Base-by-base conservation (phyloP, 306 rosid species). In the Alnus rubra region DNA sequence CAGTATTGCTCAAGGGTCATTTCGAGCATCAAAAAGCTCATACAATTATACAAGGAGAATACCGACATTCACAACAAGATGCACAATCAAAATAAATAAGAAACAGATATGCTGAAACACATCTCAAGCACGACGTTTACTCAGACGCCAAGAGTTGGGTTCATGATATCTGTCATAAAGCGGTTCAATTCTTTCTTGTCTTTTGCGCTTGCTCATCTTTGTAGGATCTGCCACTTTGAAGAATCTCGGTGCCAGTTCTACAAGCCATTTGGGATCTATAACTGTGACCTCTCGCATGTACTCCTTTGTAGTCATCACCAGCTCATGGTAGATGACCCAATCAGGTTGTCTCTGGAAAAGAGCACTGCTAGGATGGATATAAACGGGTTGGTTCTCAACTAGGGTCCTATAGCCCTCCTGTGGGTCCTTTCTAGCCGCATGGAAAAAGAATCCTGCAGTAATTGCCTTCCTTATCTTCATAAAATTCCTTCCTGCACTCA, bases 301-400 rank as follows among this genome's bases (percentile, higher is more conserved):
- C 80, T 94, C 97, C 71, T 94, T 90, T 14, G 93, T 88, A 56
- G 98, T 91, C 98, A 94, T 91, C 77, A 94, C 97, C 45, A 92
- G 91, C 83, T 94, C 98, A 81, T 94, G 94, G 92, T 92, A 90
- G 79, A 90, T 94, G 76, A 92, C 94, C 98, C 96, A 94, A 75
- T 89, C 96, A 23, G 97, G 98, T 48, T 94, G 98, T 74, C 97
- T 87, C 81, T 88, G 94, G 81, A 93, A 93, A 80, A 91, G 84
- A 11, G 90, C 98, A 23, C 94, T 90, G 85, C 95, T 88, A 1
- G 95, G 94, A 80, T 90, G 97, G 78, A 94, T 90, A 83, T 90
- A 90, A 10, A 94, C 96, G 13, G 91, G 92, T 83, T 94, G 97
- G 77, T 92, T 94, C 84, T 92, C 98, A 39, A 92, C 93, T 1